A percentile compares a stretch with the other conserved stretches of the same genome.
Conservation (phyloP, 106 monocot species). For the Apostasia ramifera region DNA sequence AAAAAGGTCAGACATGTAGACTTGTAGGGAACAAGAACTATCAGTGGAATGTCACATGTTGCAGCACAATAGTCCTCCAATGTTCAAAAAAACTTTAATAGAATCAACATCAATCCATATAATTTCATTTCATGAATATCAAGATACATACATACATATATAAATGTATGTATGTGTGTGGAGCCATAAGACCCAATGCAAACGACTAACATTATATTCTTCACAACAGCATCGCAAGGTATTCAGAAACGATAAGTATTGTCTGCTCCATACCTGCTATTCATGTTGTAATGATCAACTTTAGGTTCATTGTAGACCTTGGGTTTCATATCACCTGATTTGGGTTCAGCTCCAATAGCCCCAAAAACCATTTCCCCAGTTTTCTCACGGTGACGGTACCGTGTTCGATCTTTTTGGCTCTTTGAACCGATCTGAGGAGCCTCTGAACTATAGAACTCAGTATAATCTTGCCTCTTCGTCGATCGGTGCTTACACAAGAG, state of each 20-base stretch:
- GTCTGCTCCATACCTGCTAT: constrained; percentile 64
- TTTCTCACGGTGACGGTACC: constrained; percentile 72
- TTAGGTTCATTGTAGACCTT: constrained; percentile 39
- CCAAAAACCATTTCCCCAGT: constrained; percentile 37
- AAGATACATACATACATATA: too few relatives aligned
- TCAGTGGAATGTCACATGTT: too few relatives aligned
- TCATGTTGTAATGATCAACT: constrained; percentile 73
- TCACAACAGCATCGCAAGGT: too few relatives aligned
- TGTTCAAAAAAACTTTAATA: too few relatives aligned
- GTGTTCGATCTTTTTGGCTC: constrained; percentile 52
- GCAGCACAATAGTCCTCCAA: too few relatives aligned
- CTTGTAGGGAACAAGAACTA: too few relatives aligned
- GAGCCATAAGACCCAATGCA: too few relatives aligned
- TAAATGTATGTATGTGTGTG: too few relatives aligned
- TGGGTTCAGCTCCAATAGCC: constrained; percentile 28
- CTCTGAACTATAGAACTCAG: constrained; percentile 76
- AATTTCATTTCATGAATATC: too few relatives aligned
- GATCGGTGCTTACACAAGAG: constrained; percentile 58
- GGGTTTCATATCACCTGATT: constrained; percentile 40
- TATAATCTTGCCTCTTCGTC: constrained; percentile 74
- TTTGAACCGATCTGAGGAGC: constrained; percentile 40
- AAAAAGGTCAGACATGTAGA: too few relatives aligned
- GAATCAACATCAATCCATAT: too few relatives aligned
- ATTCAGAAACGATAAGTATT: constrained; percentile 35
- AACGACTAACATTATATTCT: too few relatives aligned